Conservation (phyloP, 75 land plant species). For the Cryptomeria japonica region DNA sequence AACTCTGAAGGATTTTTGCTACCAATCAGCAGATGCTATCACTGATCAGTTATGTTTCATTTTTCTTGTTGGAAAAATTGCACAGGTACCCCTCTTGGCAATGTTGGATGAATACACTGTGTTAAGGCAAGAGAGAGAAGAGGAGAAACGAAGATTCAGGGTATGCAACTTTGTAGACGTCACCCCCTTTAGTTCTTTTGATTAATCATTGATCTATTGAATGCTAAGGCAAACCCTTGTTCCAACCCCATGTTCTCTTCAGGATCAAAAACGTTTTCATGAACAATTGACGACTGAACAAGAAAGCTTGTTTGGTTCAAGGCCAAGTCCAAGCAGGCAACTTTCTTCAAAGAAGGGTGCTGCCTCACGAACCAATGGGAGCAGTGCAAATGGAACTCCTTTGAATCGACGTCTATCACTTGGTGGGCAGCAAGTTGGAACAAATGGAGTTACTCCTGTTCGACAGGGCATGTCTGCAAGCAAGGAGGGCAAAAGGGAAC, state of each 20-base stretch:
- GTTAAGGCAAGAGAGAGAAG: conserved; percentile 93
- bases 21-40: not conserved
- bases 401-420: conserved; percentile 71
- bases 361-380: conserved; percentile 64
- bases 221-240: not conserved
- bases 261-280: conserved; percentile 87
- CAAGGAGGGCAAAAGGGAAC: conserved; percentile 65
- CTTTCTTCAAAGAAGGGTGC: conserved; percentile 58
- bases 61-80: not conserved
- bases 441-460: conserved; percentile 43
- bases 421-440: conserved; percentile 34
- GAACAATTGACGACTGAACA: conserved; percentile 81
- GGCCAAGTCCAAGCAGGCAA: conserved; percentile 78
- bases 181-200: not conserved
- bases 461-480: conserved; percentile 29
- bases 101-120: conserved; percentile 97
- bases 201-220: not conserved
- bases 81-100: conserved; percentile 80
- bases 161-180: conserved; percentile 34
- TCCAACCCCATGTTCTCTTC: conserved; percentile 1
- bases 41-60: not conserved
- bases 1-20: not conserved
- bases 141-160: conserved; percentile 85
- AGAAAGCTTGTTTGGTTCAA: conserved; percentile 73
- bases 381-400: conserved; percentile 52